Evolutionary conservation across 2,329 filamentous ascomycete species (phyloP), one percentile per base, ranked within the genome.

Genomic region (Aspergillus fischeri): DNA sequence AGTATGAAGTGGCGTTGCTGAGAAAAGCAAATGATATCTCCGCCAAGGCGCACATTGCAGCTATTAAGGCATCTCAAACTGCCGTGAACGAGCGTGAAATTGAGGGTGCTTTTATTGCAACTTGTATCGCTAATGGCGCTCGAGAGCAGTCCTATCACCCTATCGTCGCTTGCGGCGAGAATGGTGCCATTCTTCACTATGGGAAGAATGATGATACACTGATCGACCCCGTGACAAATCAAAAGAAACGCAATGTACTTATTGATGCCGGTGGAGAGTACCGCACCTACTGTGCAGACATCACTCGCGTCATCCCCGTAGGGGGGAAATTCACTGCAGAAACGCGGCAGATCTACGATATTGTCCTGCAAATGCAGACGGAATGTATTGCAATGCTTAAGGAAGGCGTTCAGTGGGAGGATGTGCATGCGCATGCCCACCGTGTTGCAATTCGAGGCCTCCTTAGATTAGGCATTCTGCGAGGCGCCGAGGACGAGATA

Each of bases 261-360:
- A 79, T 99, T 4, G 93, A 99, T 70, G 92, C 93, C 1, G 92
- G 91, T 2, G 89, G 87, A 63, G 93, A 97, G 74, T 96, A 86
- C 75, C 77, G 86, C 51, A 87, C 89, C 65, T 97, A 99, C 72
- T 91, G 91, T 29, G 90, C 89, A 56, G 93, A 97, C 73, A 86
- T 97, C 28, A 97, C 94, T 0, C 85, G 93, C 41, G 94, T 92
- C 0, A 86, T 97, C 63, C 93, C 93, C 4, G 76, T 97, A 24
- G 83, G 81, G 14, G 89, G 90, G 5, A 77, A 77, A 0, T 96
- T 91, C 64, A 83, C 85, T 0, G 72, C 80, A 14, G 88, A 93
- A 70, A 87, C 87, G 0, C 81, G 83, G 50, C 82, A 84, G 9
- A 87, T 97, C 53, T 92, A 97, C 71, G 80, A 84, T 49, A 80